Base-by-base conservation (phyloP, 2,329 filamentous ascomycete genomes). In the Cercospora sojina region DNA sequence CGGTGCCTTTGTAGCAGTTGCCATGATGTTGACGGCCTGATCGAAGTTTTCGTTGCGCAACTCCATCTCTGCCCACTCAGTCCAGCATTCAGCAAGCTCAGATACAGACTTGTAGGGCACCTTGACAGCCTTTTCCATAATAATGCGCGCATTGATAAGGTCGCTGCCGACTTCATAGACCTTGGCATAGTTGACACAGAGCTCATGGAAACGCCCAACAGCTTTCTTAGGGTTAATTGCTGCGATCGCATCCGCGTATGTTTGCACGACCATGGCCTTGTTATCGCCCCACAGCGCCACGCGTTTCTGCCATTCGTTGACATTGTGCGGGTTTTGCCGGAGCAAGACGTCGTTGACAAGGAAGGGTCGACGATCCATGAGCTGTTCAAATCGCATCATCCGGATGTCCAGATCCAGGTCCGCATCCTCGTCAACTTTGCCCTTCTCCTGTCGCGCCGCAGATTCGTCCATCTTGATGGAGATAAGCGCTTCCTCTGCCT, bases 41-140 rank as follows among this genome's bases (percentile, higher is more conserved):
- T 98, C 93, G 71, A 98, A 97, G 76, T 98, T 96, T 75, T 98
- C 93, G 74, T 93, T 93, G 58, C 95, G 90, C 58, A 99, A 84
- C 78, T 99, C 95, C 91, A 99, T 92, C 79, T 99, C 94, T 0
- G 96, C 94, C 94, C 95, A 99, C 80, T 97, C 93, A 70, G 96
- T 96, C 95, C 95, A 99, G 86, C 95, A 96, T 75, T 99, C 95
- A 20, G 95, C 95, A 65, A 99, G 85, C 79, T 99, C 95, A 31
- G 91, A 89, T n/a, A 99, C 94, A 0, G 93, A 96, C 76, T 97
- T 98, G 84, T 96, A 99, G 0, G 94, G 93, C 1, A 99, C 95
- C 77, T 97, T 98, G 76, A 97, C 91, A 13, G 94, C 94, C 80
- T 98, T 99, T 78, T 98, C 94, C 87, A 98, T 91, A 74, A 99